phyloP scores from a whole-genome alignment of 1,139 yeast genomes.

The Pichia cactophila region DNA sequence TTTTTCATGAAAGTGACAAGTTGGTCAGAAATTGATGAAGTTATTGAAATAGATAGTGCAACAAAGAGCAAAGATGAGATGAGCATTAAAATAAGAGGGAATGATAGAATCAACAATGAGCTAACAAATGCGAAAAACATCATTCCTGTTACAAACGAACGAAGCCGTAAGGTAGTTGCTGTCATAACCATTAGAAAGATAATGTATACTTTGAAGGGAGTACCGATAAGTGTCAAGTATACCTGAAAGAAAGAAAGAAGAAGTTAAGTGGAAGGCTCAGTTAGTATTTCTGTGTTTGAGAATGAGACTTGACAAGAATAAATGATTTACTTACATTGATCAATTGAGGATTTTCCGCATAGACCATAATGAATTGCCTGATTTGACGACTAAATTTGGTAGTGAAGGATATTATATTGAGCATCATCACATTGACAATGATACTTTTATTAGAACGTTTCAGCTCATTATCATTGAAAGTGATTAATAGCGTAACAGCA shows the following conservation, averaged over 20 bases:
- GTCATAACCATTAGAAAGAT: slow-evolving; percentile 2
- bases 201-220: not conserved
- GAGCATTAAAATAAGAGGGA: slow-evolving; percentile 5
- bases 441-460: not conserved
- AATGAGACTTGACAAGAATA: not conserved
- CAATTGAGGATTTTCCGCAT: not conserved
- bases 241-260: slow-evolving; percentile 1
- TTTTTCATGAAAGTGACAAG: not conserved
- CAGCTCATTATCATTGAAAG: not conserved
- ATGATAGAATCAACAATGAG: not conserved
- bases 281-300: not conserved
- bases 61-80: slow-evolving; percentile 2
- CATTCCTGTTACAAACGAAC: slow-evolving; percentile 1
- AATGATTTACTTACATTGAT: not conserved
- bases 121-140: not conserved
- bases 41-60: slow-evolving; percentile 1
- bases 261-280: not conserved
- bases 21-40: not conserved
- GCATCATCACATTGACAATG: not conserved
- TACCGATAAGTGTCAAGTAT: slow-evolving; percentile 3
- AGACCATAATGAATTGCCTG: not conserved
- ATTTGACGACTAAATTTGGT: not conserved
- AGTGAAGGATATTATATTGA: not conserved
- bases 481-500: not conserved
- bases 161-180: not conserved